Percentiles rank a stretch among this genome's conserved stretches.
phyloP scores from a whole-genome alignment of 2,329 filamentous ascomycete species.

The Dactylellina haptotyla region DNA sequence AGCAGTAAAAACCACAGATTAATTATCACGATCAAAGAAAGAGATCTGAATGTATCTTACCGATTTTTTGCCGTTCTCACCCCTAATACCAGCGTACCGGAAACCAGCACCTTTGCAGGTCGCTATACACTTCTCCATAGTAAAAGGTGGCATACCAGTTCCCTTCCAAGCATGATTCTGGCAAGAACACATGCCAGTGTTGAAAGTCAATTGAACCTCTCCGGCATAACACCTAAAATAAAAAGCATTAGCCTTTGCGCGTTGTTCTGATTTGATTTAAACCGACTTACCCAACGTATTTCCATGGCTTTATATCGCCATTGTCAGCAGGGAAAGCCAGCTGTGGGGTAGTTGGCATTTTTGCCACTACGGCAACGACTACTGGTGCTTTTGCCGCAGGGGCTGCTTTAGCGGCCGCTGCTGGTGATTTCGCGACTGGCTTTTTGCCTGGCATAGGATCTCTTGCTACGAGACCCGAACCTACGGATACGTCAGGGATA shows the following conservation, averaged over 20 bases:
- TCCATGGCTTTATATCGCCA: neutral
- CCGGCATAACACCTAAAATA: conserved; percentile 10
- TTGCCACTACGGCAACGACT: neutral
- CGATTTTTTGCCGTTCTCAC: conserved; percentile 20
- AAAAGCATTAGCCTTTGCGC: neutral
- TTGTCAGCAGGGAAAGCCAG: neutral
- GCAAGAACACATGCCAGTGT: conserved; percentile 19
- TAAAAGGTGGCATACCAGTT: conserved; percentile 2
- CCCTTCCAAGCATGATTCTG: neutral
- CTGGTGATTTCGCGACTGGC: neutral
- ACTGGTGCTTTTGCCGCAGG: neutral
- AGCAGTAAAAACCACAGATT: neutral
- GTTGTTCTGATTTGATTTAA: neutral
- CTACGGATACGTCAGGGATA: neutral
- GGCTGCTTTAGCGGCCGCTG: neutral
- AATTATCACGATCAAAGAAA: neutral
- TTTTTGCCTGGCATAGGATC: neutral
- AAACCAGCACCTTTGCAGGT: conserved; percentile 24
- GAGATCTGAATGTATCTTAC: neutral
- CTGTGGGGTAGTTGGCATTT: neutral
- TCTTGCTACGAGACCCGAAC: neutral
- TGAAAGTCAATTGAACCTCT: neutral
- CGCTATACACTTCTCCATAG: conserved; percentile 15
- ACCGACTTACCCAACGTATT: neutral
- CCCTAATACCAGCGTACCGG: conserved; percentile 35